Evolutionary conservation across 805 yeast species (phyloP), one percentile per base, ranked within the genome.

Genomic region (Kurtzmaniella cleridarum): DNA sequence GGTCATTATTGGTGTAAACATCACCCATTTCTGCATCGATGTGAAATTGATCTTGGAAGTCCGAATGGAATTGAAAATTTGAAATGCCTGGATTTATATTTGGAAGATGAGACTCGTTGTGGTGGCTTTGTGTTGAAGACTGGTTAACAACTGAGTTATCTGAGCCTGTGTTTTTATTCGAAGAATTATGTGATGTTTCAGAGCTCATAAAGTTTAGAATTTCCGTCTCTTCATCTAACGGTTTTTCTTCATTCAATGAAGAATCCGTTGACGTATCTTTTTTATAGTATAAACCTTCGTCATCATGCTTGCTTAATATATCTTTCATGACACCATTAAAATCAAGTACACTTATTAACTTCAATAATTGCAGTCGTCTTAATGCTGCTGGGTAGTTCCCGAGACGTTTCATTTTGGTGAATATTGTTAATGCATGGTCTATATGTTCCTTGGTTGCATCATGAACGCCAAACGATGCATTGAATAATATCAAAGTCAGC

Each of bases 301-400:
- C 84, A 32, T 76, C 76, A 54, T 81, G 85, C 48, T 77, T 79
- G 5, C 57, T 53, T 3, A 82, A 66, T 32, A 84, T 62, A 16
- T 70, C 75, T 20, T 59, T 55, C 82, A 83, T 79, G 8, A 76
- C 69, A 4, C 81, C 81, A 57, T 79, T 78, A 56, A 83, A 81
- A 54, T 84, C 89, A 34, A 84, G 58, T 11, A 84, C 75, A 26
- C 76, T 66, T 52, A 84, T 73, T 41, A 84, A 62, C 45, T 79
- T 80, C 41, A 84, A 60, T 20, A 84, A 58, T 50, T 84, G 95
- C 0, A 83, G 86, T 40, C 88, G 64, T 53, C 91, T 69, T 18
- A 83, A 57, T 5, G 84, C 84, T 0, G 93, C 91, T 1, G 93
- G 91, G 53, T 82, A 82, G 53, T 84, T 84, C 1, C 93, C 93